A percentile compares a stretch with the other conserved stretches of the same genome.
Evolutionary conservation across 768 basidiomycete genomes (phyloP).

Genomic region (Pleurotus pulmonarius): DNA sequence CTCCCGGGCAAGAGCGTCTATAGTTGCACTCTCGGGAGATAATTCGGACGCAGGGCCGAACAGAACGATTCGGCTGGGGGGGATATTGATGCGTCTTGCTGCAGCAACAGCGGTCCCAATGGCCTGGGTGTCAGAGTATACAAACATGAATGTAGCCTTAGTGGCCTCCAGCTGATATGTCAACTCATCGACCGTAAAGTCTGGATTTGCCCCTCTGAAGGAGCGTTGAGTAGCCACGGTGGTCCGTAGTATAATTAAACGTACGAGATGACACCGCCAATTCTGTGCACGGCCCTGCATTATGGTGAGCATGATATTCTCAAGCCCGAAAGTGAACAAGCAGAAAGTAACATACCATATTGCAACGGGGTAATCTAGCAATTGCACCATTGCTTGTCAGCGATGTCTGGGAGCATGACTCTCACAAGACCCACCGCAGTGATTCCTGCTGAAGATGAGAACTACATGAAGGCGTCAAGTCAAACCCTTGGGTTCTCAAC

Average conservation of each 20-base stretch:
- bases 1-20: conserved; percentile 44
- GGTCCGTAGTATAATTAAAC: not conserved
- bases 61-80: conserved; percentile 38
- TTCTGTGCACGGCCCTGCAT: conserved; percentile 18
- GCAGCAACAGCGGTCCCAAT: conserved; percentile 35
- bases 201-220: conserved; percentile 12
- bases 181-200: conserved; percentile 12
- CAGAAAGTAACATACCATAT: conserved; percentile 27
- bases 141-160: conserved; percentile 42
- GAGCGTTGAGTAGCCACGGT: conserved; percentile 6
- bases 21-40: not conserved
- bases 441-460: conserved; percentile 63
- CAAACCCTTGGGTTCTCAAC: not conserved
- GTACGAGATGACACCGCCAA: conserved; percentile 20
- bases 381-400: not conserved
- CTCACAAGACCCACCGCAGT: conserved; percentile 42
- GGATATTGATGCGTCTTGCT: conserved; percentile 29
- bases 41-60: conserved; percentile 25
- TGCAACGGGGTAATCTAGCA: conserved; percentile 49
- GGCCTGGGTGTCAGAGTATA: conserved; percentile 39
- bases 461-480: conserved; percentile 30
- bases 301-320: not conserved
- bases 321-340: not conserved
- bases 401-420: too few species aligned
- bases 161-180: conserved; percentile 12